Conservation (phyloP, 2,329 filamentous ascomycete genomes). For the Westerdykella aurantiaca region DNA sequence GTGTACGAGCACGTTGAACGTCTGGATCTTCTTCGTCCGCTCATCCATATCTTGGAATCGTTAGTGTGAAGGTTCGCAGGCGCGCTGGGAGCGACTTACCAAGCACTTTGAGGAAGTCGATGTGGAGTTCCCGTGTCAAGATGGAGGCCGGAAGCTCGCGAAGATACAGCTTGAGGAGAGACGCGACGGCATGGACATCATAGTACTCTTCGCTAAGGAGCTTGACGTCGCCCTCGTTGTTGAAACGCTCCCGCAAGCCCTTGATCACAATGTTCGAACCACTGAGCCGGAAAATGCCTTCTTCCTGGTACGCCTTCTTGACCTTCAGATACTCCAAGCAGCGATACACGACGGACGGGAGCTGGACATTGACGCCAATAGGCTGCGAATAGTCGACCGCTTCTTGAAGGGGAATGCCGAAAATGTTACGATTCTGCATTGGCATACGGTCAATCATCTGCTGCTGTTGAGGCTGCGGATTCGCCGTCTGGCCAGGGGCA, state of each 20-base stretch:
- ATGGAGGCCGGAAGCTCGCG: conserved; percentile 89
- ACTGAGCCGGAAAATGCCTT: conserved; percentile 93
- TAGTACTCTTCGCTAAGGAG: conserved; percentile 82
- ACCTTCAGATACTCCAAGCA: conserved; percentile 88
- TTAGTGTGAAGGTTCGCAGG: conserved; percentile 13
- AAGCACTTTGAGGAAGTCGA: conserved; percentile 79
- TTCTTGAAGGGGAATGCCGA: conserved; percentile 78
- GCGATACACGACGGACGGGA: conserved; percentile 90
- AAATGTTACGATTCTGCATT: conserved; percentile 56
- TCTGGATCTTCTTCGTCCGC: conserved; percentile 67
- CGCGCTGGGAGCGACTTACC: conserved; percentile 37
- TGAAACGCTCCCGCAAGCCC: conserved; percentile 84
- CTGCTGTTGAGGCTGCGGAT: conserved; percentile 13
- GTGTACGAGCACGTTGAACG: conserved; percentile 72
- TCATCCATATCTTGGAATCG: conserved; percentile 59
- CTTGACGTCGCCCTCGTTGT: conserved; percentile 85
- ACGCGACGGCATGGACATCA: conserved; percentile 93
- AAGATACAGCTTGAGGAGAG: conserved; percentile 87
- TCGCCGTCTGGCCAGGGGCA: conserved; percentile 34
- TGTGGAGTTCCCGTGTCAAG: conserved; percentile 80
- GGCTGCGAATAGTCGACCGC: conserved; percentile 78
- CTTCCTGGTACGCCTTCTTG: conserved; percentile 75
- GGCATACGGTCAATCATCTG: conserved; percentile 20
- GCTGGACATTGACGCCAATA: conserved; percentile 62
- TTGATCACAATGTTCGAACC: conserved; percentile 97